Evolutionary conservation across 306 rosid genomes (phyloP).

Genomic region (Canavalia ensiformis): DNA sequence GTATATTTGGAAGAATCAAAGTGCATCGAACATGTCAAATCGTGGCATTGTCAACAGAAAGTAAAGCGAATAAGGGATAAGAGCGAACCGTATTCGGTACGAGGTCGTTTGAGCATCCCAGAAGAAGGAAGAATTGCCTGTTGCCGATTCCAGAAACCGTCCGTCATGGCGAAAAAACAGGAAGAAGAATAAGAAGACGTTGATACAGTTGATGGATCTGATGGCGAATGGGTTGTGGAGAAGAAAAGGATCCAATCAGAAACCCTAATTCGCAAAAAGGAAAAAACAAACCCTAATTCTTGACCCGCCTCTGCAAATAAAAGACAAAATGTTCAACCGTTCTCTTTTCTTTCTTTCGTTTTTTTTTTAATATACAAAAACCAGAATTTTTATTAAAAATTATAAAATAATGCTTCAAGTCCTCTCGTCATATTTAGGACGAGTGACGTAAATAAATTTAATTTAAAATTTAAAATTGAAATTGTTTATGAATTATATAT

Average conservation of each 20-base stretch:
- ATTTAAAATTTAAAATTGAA: too few relatives aligned
- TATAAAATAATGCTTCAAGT: too few relatives aligned
- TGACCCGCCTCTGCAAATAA: neutral
- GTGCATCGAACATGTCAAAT: neutral
- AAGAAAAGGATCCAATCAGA: neutral
- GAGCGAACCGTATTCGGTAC: slow-evolving; percentile 69
- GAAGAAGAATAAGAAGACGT: neutral
- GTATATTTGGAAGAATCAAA: slow-evolving; percentile 4
- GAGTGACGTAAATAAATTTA: too few relatives aligned
- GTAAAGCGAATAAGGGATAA: neutral
- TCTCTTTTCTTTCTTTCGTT: neutral
- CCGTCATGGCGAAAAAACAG: slow-evolving; percentile 62
- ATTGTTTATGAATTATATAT: too few relatives aligned
- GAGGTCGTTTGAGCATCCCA: slow-evolving; percentile 73
- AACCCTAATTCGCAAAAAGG: slow-evolving; percentile 39
- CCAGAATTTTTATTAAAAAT: too few relatives aligned
- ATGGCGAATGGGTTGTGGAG: neutral
- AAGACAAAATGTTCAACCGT: neutral
- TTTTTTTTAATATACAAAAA: neutral
- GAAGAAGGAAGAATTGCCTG: slow-evolving; percentile 59
- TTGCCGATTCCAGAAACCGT: slow-evolving; percentile 78
- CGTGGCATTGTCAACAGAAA: neutral
- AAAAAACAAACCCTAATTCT: slow-evolving; percentile 49
- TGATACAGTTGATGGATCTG: neutral
- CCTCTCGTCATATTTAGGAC: too few relatives aligned